Conservation (phyloP, 2,329 filamentous ascomycete genomes). For the Teratosphaeria zuluensis region DNA sequence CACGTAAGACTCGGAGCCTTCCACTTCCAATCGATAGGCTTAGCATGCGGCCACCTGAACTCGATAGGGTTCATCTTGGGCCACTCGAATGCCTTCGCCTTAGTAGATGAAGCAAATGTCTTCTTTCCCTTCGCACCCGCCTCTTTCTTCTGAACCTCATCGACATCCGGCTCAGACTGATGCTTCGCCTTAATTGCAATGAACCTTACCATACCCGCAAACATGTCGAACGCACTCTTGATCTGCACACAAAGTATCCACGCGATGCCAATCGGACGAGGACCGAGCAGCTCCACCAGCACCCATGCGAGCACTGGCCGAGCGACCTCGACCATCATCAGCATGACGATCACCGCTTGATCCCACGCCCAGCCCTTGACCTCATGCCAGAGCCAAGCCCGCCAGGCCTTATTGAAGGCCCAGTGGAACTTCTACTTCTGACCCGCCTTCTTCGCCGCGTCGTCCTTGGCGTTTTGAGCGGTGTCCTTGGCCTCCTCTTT, state of each 20-base stretch:
- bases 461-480: slow-evolving; percentile 10
- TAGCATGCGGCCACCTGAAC: not conserved
- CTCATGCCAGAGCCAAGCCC: not conserved
- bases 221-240: not conserved
- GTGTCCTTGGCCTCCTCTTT: slow-evolving; percentile 16
- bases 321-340: not conserved
- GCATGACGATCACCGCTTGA: not conserved
- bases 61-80: not conserved
- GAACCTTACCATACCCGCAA: not conserved
- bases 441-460: slow-evolving; percentile 5
- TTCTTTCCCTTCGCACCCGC: not conserved
- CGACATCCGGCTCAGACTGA: not conserved
- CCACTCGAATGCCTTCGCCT: not conserved
- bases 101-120: not conserved
- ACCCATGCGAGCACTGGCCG: not conserved
- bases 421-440: slow-evolving; percentile 1
- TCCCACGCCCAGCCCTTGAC: not conserved
- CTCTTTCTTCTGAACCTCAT: not conserved
- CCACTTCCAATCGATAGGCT: not conserved
- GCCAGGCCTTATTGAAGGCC: not conserved
- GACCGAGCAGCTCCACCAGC: not conserved
- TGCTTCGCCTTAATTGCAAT: not conserved
- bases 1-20: not conserved
- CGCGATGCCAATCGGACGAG: not conserved
- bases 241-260: not conserved